These are phyloP conservation scores for Fusarium sp. DNA, from an alignment of 2,329 filamentous ascomycete species.

Conservation along the genomic window DNA sequence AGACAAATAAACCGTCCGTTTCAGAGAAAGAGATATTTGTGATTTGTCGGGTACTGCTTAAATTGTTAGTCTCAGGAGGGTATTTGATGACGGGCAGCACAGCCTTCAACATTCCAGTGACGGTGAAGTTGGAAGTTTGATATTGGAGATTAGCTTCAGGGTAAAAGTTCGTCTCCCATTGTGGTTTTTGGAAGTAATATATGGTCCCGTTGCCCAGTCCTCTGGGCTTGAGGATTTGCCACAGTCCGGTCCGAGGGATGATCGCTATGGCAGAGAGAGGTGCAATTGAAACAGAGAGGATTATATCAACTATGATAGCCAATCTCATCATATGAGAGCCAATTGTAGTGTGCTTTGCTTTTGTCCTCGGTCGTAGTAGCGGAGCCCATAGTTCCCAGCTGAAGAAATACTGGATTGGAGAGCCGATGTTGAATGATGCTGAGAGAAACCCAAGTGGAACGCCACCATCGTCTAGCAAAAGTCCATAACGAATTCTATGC, in stretches of 20 bases:
- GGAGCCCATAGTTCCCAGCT: not conserved
- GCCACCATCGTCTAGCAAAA: not conserved
- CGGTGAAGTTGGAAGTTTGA: too few relatives aligned
- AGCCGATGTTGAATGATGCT: not conserved
- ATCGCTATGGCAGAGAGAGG: not conserved
- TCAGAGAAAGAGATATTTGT: not conserved
- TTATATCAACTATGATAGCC: not conserved
- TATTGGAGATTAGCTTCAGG: accelerated
- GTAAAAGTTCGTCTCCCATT: too few relatives aligned
- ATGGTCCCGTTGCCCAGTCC: too few relatives aligned
- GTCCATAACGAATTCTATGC: not conserved
- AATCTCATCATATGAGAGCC: too few relatives aligned
- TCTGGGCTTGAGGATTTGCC: not conserved
- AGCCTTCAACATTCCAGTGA: too few relatives aligned
- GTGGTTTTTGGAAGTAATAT: too few relatives aligned
- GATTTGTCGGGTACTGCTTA: not conserved
- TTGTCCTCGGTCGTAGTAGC: not conserved
- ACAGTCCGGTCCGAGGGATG: not conserved
- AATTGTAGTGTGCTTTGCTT: accelerated
- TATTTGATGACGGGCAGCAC: too few relatives aligned
- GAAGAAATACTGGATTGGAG: not conserved
- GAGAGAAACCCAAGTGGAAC: not conserved
- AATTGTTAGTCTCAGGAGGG: too few relatives aligned
- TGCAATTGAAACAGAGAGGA: not conserved
- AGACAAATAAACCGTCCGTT: not conserved